These are phyloP conservation scores for Clitocybe nebularis DNA, from an alignment of 1,284 basidiomycete species.

Conservation along the genomic window DNA sequence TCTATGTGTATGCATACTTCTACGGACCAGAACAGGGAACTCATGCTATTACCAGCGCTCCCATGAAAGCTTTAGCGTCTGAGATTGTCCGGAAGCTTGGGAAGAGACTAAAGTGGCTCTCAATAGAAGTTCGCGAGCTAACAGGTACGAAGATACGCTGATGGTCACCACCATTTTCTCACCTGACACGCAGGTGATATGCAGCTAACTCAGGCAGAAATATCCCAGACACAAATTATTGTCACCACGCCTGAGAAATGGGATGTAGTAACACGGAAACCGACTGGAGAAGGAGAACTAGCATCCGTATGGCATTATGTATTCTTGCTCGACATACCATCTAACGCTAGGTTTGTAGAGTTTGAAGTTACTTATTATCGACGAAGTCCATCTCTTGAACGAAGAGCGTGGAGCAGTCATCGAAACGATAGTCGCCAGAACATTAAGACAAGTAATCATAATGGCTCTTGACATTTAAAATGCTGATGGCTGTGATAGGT, in stretches of 20 bases:
- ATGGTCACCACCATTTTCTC: too few species aligned
- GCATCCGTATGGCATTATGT: conserved; percentile 61
- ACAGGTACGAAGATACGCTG: too few species aligned
- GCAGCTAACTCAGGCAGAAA: conserved; percentile 94
- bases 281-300: conserved; percentile 93
- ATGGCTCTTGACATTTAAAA: too few species aligned
- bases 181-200: conserved; percentile 73
- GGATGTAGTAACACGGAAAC: conserved; percentile 98
- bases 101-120: conserved; percentile 89
- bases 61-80: conserved; percentile 97
- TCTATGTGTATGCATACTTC: conserved; percentile 76
- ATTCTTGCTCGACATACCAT: conserved; percentile 1
- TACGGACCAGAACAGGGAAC: background rate
- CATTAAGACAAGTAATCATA: conserved; percentile 79
- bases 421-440: conserved; percentile 97
- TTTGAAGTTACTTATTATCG: conserved; percentile 94
- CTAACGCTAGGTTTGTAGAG: conserved; percentile 46
- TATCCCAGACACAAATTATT: conserved; percentile 95
- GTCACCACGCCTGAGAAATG: conserved; percentile 99
- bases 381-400: conserved; percentile 96
- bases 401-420: conserved; percentile 99
- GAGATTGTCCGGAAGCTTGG: conserved; percentile 94
- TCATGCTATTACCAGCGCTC: conserved; percentile 57
- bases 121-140: conserved; percentile 85
- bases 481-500: conserved; percentile 49